Conservation (phyloP, 2,329 filamentous ascomycete genomes). For the Myriosclerotinia duriaeana region DNA sequence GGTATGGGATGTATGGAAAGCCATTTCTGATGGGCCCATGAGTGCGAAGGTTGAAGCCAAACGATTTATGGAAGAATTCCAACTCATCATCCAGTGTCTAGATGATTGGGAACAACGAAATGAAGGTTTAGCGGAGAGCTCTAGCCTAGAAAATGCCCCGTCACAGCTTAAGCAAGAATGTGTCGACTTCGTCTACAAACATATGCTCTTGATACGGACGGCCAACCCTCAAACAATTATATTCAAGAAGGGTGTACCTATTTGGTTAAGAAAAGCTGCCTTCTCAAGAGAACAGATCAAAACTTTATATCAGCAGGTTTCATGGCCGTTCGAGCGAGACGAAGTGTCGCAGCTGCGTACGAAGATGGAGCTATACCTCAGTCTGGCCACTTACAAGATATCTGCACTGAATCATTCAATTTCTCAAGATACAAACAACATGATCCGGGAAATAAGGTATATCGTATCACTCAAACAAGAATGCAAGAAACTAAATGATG, state of each 20-base stretch:
- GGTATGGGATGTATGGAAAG: conserved; percentile 30
- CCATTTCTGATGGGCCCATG: conserved; percentile 32
- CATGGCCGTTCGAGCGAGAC: conserved; percentile 31
- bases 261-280: conserved; percentile 27
- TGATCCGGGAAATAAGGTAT: conserved; percentile 28
- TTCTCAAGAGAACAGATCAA: conserved; percentile 29
- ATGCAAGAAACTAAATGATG: background rate
- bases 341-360: conserved; percentile 28
- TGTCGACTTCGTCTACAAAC: conserved; percentile 30
- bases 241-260: conserved; percentile 21
- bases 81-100: conserved; percentile 28
- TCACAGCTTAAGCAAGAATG: conserved; percentile 27
- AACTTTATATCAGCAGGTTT: conserved; percentile 28
- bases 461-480: background rate
- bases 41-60: conserved; percentile 30
- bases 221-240: conserved; percentile 30
- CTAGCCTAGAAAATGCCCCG: conserved; percentile 24
- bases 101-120: conserved; percentile 31
- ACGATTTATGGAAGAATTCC: conserved; percentile 33
- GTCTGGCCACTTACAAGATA: conserved; percentile 25
- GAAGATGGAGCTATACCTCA: conserved; percentile 31
- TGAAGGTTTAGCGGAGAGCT: conserved; percentile 19
- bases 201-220: conserved; percentile 30
- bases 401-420: conserved; percentile 24
- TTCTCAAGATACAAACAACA: conserved; percentile 27